phyloP scores from a whole-genome alignment of 495 filamentous ascomycete species.

The Tuber calosporum region DNA sequence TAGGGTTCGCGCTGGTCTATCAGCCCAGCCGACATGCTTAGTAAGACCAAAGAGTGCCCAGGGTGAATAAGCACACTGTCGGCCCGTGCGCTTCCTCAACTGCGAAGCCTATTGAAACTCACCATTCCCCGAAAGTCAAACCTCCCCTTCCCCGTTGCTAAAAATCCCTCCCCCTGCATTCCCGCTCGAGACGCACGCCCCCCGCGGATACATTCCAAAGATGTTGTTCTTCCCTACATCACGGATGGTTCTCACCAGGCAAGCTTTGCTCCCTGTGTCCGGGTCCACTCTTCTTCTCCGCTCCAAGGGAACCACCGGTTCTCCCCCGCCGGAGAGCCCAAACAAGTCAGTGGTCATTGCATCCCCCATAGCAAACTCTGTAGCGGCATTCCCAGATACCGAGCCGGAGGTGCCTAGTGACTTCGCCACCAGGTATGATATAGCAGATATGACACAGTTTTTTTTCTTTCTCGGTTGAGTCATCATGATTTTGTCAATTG shows the following conservation, averaged over 20 bases:
- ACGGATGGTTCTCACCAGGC: constrained; percentile 22
- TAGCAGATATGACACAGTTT: not conserved
- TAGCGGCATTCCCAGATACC: constrained; percentile 7
- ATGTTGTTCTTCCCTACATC: constrained; percentile 28
- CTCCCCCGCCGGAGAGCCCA: constrained; percentile 11
- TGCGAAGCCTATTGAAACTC: not conserved
- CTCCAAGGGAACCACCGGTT: constrained; percentile 9
- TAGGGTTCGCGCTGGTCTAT: not conserved
- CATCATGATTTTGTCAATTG: not conserved
- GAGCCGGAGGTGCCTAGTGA: constrained; percentile 13
- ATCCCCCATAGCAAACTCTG: not conserved
- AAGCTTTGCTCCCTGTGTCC: constrained; percentile 10
- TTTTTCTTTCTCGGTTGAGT: not conserved
- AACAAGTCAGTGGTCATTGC: constrained; percentile 5
- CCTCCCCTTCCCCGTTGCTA: not conserved
- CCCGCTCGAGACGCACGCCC: not conserved
- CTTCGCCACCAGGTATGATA: constrained; percentile 26
- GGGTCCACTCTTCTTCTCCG: constrained; percentile 7
- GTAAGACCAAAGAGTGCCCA: not conserved
- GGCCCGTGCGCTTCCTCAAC: not conserved
- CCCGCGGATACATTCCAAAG: not conserved
- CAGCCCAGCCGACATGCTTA: not conserved
- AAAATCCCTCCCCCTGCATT: not conserved
- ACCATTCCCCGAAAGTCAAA: not conserved
- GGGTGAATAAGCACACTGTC: not conserved